phyloP scores from a whole-genome alignment of 768 basidiomycete species.

The Kwoniella dendrophila region DNA sequence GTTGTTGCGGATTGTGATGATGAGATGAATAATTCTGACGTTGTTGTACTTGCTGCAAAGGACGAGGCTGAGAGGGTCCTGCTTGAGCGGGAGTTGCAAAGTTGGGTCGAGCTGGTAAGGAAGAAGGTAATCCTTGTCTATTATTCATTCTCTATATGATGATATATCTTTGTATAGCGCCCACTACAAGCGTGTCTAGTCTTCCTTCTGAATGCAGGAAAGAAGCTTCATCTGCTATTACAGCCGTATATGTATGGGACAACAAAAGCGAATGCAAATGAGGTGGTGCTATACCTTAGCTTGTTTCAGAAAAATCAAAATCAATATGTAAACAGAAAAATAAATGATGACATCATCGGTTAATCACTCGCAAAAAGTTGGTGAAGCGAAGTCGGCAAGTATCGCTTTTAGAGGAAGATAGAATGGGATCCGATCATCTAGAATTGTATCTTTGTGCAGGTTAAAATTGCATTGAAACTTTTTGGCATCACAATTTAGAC shows the following conservation, averaged over 20 bases:
- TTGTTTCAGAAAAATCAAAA: background rate
- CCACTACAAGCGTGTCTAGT: background rate
- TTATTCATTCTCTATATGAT: constrained; percentile 11
- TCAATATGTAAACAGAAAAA: background rate
- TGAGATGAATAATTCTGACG: background rate
- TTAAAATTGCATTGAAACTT: background rate
- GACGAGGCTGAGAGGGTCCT: constrained; percentile 20
- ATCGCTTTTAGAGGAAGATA: background rate
- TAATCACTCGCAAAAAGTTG: constrained; percentile 2
- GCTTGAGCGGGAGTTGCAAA: constrained; percentile 9
- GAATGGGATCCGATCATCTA: background rate
- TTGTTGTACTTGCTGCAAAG: background rate
- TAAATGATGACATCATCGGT: constrained; percentile 21
- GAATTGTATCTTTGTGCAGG: background rate
- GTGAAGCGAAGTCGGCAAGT: background rate
- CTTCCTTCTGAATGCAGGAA: too few species aligned
- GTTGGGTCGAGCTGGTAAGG: constrained; percentile 19
- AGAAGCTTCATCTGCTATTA: too few species aligned
- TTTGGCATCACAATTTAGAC: too few species aligned
- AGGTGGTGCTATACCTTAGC: background rate
- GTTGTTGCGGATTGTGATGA: background rate
- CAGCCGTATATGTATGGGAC: too few species aligned
- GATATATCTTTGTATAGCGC: background rate
- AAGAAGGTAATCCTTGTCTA: constrained; percentile 16
- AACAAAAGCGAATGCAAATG: too few species aligned